Evolutionary conservation across 768 basidiomycete genomes (phyloP).

Genomic region (Termitomyces sp.): DNA sequence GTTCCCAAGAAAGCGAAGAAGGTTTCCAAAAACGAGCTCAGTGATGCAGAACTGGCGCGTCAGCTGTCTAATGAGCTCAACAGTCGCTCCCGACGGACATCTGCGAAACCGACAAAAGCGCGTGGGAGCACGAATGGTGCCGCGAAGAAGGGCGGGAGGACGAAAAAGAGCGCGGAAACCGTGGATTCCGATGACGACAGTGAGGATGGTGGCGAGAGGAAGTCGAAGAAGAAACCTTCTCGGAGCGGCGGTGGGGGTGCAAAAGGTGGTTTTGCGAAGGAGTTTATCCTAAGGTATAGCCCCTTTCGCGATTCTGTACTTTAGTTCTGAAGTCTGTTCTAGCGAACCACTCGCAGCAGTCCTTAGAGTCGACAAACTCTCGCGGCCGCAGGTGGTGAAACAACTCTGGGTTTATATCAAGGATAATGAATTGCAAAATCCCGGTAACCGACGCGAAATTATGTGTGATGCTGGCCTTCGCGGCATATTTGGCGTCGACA

Average conservation of each 20-base stretch:
- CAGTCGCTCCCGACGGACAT: slow-evolving; percentile 52
- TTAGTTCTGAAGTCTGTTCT: slow-evolving; percentile 3
- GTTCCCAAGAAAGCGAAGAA: slow-evolving; percentile 52
- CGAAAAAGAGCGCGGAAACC: slow-evolving; percentile 54
- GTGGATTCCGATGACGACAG: slow-evolving; percentile 57
- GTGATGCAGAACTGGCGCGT: slow-evolving; percentile 70
- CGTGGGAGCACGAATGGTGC: slow-evolving; percentile 37
- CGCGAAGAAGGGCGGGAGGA: slow-evolving; percentile 41
- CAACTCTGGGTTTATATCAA: slow-evolving; percentile 90
- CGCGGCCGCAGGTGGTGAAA: slow-evolving; percentile 90
- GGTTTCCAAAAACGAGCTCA: slow-evolving; percentile 50
- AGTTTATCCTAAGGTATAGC: slow-evolving; percentile 65
- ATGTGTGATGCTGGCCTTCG: slow-evolving; percentile 73
- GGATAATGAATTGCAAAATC: slow-evolving; percentile 78
- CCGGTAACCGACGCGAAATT: slow-evolving; percentile 79
- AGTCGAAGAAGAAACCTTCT: slow-evolving; percentile 49
- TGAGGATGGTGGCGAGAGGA: slow-evolving; percentile 38
- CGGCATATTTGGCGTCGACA: slow-evolving; percentile 77
- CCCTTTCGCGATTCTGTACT: background rate
- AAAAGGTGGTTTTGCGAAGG: slow-evolving; percentile 78
- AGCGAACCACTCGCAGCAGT: slow-evolving; percentile 77
- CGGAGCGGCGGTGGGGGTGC: slow-evolving; percentile 46
- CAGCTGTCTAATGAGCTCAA: slow-evolving; percentile 72
- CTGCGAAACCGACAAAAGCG: slow-evolving; percentile 33
- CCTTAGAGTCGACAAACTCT: slow-evolving; percentile 64